Base-by-base conservation (phyloP, 2,329 filamentous ascomycete species). In the Exophiala alcalophila region DNA sequence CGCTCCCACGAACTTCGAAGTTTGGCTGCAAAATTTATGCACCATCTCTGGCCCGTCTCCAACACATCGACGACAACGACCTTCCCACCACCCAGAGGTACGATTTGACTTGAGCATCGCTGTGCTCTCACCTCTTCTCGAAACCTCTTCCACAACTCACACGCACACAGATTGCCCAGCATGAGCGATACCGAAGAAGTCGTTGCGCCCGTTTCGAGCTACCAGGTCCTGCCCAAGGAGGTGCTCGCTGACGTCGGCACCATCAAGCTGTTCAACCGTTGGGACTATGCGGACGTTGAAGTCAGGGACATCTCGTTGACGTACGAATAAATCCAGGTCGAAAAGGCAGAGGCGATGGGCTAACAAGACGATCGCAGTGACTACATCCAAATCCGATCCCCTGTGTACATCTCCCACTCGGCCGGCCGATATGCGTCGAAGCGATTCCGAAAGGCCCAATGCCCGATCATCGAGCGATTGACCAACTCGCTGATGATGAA, bases 401-500 rank as follows among this genome's bases (percentile, higher is more conserved):
- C 92, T 65, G 92, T 97, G 80, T 98, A 97, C 80, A 83, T 96
- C 76, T 89, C 92, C 71, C 92, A 98, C 83, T 94, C 90, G 60
- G 92, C 94, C 67, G 92, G 92, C 71, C 88, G 90, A 71, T 98
- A 95, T 83, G 92, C 92, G 69, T 82, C 84, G 77, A 98, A 98
- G 89, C 86, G 94, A 70, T 98, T 98, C 88, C 87, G 92, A 80
- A 98, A 98, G 85, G 92, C 94, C 71, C 94, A 97, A 83, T 98
- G 92, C 87, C 92, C 92, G 66, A 97, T 98, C 84, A 96, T 98
- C 70, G 92, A 98, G 86, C 91, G 92, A 72, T 84, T 98, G 65
- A 98, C 92, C 81, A 98, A 98, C 86, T 97, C 92, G 50, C 84
- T 98, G 72, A 98, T 98, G 94, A 97, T 97, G 91, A 95, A 98